Conservation (phyloP, 768 basidiomycete genomes). For the Pisolithus microcarpus region DNA sequence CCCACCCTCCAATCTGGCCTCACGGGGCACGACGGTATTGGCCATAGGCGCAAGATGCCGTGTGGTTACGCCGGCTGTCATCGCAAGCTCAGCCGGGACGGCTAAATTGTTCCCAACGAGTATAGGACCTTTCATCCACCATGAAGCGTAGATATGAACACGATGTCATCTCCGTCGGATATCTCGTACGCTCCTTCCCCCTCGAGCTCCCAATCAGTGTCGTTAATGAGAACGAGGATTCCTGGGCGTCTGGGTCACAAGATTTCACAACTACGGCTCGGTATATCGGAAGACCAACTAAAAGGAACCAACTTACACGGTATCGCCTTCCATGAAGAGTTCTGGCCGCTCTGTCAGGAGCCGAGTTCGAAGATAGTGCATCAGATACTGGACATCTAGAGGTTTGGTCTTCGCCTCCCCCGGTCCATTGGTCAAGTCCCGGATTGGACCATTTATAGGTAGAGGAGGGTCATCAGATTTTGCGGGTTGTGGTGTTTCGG, state of each 20-base stretch:
- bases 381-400: constrained; percentile 66
- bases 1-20: too few relatives aligned
- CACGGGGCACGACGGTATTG: too few relatives aligned
- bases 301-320: constrained; percentile 56
- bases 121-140: constrained; percentile 51
- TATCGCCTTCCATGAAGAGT: constrained; percentile 80
- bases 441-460: background rate
- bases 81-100: background rate
- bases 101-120: background rate
- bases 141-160: constrained; percentile 95
- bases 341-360: constrained; percentile 80
- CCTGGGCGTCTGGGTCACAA: constrained; percentile 73
- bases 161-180: constrained; percentile 77
- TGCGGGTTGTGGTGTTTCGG: constrained; percentile 1
- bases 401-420: constrained; percentile 29
- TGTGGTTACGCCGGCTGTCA: background rate
- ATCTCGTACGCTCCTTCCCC: constrained; percentile 84
- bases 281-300: background rate
- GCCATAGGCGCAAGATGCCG: too few relatives aligned
- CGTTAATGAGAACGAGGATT: constrained; percentile 93
- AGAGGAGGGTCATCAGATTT: background rate
- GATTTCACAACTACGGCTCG: background rate
- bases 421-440: background rate
- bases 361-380: constrained; percentile 69
- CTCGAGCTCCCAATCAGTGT: constrained; percentile 97